These are phyloP conservation scores for Corchorus olitorius DNA, from an alignment of 345 rosid species.

Conservation along the genomic window DNA sequence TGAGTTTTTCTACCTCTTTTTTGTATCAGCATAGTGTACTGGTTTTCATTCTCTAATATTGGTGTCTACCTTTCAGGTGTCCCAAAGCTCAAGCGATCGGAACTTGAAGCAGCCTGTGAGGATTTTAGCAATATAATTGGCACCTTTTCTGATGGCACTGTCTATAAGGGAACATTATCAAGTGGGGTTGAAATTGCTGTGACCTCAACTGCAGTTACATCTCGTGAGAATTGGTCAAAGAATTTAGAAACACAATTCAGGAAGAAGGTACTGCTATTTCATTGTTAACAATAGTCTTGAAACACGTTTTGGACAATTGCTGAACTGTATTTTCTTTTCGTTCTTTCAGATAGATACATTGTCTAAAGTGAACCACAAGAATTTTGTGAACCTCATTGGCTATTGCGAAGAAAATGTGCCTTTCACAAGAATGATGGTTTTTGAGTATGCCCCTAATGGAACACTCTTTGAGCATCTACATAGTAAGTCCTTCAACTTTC, in stretches of 20 bases:
- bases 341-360: conserved; percentile 68
- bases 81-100: conserved; percentile 77
- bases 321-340: conserved; percentile 15
- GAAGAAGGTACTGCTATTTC: conserved; percentile 62
- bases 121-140: conserved; percentile 96
- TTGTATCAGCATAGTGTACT: background rate
- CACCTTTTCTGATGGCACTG: conserved; percentile 58
- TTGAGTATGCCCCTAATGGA: conserved; percentile 97
- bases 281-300: background rate
- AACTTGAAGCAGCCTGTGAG: conserved; percentile 92
- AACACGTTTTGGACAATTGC: background rate
- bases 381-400: conserved; percentile 85
- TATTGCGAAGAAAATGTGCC: conserved; percentile 84
- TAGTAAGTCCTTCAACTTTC: conserved; percentile 46
- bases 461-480: conserved; percentile 92
- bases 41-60: conserved; percentile 5
- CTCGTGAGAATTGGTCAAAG: conserved; percentile 71
- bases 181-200: conserved; percentile 93
- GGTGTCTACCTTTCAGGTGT: conserved; percentile 55
- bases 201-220: conserved; percentile 48
- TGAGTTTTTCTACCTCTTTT: background rate
- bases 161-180: conserved; percentile 89
- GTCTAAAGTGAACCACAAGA: conserved; percentile 88
- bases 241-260: conserved; percentile 63
- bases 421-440: conserved; percentile 88